Evolutionary conservation across 73 alveolate species (phyloP), one percentile per base, ranked within the genome.

Genomic region (Paraurostyla sp.): DNA sequence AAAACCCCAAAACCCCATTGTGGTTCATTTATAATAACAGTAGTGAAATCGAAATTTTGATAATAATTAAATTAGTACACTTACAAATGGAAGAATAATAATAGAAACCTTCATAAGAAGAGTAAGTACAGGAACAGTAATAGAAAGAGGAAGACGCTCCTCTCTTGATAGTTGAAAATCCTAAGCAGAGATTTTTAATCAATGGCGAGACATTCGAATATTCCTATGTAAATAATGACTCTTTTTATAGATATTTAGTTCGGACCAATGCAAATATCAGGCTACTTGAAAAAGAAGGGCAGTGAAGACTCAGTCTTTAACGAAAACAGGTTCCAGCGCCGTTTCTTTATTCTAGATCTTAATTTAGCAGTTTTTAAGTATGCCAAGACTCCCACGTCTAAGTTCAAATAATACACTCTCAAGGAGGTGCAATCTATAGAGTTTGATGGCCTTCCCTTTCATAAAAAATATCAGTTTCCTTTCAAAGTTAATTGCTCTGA

Each of bases 351-450:
- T 6, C 58, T 65, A 15, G 58, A 65, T 40, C 38, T 65, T 13
- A 6, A 6, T 3, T 6, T 1, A 15, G 82, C 82, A 38, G 15
- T 16, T 2, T 65, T 65, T 40, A 65, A 65, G 41, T 65, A 65
- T 65, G 82, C 82, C 36, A 65, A 65, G 36, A 65, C 41, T 32
- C 82, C 82, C 58, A 65, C 82, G 4, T 29, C 82, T 11, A 6
- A 33, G 1, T 65, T 35, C 32, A 65, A 65, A 23, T 15, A 0
- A 7, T 38, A 65, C 36, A 36, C 7, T 3, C 41, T 65, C 42
- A 65, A 65, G 46, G 46, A 65, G 1, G 41, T 65, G 1, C n/a
- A 33, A 30, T 65, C 13, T 65, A 40, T 65, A 6, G 25, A 38
- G 13, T 4, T 33, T 18, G 82, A 65, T 1, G 82, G 82, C 2